A percentile compares a stretch with the other conserved stretches of the same genome.
These are phyloP conservation scores for Penicillium waksmanii DNA, from an alignment of 495 filamentous ascomycete genomes.

Conservation along the genomic window DNA sequence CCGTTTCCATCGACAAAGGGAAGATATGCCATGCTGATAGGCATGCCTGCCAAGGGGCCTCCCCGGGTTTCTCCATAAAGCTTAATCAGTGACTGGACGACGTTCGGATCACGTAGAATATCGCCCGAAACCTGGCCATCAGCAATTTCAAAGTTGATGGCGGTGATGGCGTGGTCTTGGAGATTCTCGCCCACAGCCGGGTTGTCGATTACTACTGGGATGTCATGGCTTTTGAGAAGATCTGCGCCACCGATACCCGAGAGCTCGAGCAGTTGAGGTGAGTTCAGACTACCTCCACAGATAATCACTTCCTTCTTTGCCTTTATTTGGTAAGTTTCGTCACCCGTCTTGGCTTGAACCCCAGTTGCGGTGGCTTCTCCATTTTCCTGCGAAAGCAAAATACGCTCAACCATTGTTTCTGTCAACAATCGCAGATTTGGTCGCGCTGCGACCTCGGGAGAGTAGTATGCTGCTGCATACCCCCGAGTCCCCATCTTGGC, in stretches of 20 bases:
- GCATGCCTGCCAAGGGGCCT: slow-evolving; percentile 44
- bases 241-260: slow-evolving; percentile 56
- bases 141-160: slow-evolving; percentile 44
- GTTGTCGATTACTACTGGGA: slow-evolving; percentile 40
- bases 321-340: slow-evolving; percentile 35
- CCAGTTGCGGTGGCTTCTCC: slow-evolving; percentile 30
- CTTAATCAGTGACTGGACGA: slow-evolving; percentile 38
- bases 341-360: slow-evolving; percentile 40
- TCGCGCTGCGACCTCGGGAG: slow-evolving; percentile 37
- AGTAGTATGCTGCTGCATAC: slow-evolving; percentile 40
- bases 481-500: slow-evolving; percentile 35
- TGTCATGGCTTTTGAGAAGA: slow-evolving; percentile 33
- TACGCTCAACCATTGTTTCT: slow-evolving; percentile 45
- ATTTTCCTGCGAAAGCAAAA: slow-evolving; percentile 34
- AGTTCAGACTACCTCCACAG: slow-evolving; percentile 56
- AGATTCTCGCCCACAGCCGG: slow-evolving; percentile 49
- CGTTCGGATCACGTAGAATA: slow-evolving; percentile 42
- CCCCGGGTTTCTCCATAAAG: slow-evolving; percentile 37
- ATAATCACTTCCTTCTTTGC: slow-evolving; percentile 60
- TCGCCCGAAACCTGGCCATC: slow-evolving; percentile 46
- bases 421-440: slow-evolving; percentile 51
- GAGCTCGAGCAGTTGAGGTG: slow-evolving; percentile 60
- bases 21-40: slow-evolving; percentile 45
- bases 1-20: slow-evolving; percentile 44
- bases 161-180: slow-evolving; percentile 41